Conservation (phyloP, 305 asterid species). For the Solanum hybrid region DNA sequence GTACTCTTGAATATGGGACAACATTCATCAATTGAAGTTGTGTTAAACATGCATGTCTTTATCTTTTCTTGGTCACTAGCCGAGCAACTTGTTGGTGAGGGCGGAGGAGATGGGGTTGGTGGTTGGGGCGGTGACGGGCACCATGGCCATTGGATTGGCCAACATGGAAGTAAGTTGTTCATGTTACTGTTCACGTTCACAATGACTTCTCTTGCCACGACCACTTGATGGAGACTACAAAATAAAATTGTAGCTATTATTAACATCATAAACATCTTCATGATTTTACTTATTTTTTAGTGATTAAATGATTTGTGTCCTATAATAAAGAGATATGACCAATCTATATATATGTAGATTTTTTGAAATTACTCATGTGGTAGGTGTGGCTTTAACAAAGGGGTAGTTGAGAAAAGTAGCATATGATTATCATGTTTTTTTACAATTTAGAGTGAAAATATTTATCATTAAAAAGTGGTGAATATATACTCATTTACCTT, state of each 20-base stretch:
- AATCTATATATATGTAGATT: background rate
- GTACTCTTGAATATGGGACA: background rate
- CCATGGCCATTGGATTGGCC: background rate
- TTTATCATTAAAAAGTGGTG: background rate
- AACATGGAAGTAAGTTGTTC: background rate
- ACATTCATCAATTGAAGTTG: background rate
- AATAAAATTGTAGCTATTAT: background rate
- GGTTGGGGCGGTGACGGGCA: background rate
- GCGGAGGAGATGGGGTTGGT: background rate
- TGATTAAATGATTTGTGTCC: background rate
- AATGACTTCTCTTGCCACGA: background rate
- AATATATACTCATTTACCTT: background rate
- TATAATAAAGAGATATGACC: background rate
- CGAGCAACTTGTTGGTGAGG: background rate
- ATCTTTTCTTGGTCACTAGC: background rate
- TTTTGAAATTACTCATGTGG: background rate
- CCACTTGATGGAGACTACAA: background rate
- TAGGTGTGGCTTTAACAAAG: background rate
- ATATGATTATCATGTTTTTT: background rate
- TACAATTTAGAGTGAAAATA: background rate
- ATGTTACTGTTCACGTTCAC: background rate
- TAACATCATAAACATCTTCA: background rate
- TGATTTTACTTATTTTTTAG: background rate
- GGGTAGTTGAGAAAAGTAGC: background rate
- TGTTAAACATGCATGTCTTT: background rate